Conservation (phyloP, 805 yeast species). For the Vanderwaltozyma polyspora region DNA sequence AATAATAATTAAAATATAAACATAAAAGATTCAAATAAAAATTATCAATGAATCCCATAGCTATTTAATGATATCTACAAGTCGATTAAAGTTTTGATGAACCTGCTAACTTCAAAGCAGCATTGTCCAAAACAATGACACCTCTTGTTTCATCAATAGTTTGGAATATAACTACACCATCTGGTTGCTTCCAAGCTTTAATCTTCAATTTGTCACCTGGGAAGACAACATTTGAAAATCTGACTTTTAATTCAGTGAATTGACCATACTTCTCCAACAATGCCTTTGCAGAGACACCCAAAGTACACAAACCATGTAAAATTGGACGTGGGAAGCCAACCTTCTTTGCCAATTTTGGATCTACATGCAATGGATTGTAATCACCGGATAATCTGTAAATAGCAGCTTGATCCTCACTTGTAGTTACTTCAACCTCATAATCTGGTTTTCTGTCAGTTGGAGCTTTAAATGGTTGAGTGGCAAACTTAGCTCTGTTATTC, state of each 20-base stretch:
- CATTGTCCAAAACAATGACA: slow-evolving; percentile 70
- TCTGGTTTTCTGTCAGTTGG: slow-evolving; percentile 55
- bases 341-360: slow-evolving; percentile 78
- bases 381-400: slow-evolving; percentile 88
- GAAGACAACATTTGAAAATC: slow-evolving; percentile 84
- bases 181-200: slow-evolving; percentile 72
- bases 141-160: slow-evolving; percentile 71
- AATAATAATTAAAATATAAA: too few relatives aligned
- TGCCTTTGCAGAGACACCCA: slow-evolving; percentile 72
- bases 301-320: slow-evolving; percentile 81
- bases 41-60: too few relatives aligned
- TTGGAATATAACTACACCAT: slow-evolving; percentile 61
- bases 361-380: slow-evolving; percentile 90
- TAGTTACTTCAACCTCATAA: slow-evolving; percentile 45
- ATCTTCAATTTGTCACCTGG: slow-evolving; percentile 86
- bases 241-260: slow-evolving; percentile 73
- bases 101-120: slow-evolving; percentile 57
- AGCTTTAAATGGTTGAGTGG: slow-evolving; percentile 50
- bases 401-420: slow-evolving; percentile 70
- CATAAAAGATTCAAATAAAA: too few relatives aligned
- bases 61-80: too few relatives aligned
- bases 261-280: slow-evolving; percentile 72
- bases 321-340: slow-evolving; percentile 82
- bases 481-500: slow-evolving; percentile 43
- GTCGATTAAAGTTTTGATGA: slow-evolving; percentile 21